Percentiles rank a stretch among this genome's conserved stretches.
Evolutionary conservation across 176 grass and related monocot genomes (phyloP).

Genomic region (Carex littledalei): DNA sequence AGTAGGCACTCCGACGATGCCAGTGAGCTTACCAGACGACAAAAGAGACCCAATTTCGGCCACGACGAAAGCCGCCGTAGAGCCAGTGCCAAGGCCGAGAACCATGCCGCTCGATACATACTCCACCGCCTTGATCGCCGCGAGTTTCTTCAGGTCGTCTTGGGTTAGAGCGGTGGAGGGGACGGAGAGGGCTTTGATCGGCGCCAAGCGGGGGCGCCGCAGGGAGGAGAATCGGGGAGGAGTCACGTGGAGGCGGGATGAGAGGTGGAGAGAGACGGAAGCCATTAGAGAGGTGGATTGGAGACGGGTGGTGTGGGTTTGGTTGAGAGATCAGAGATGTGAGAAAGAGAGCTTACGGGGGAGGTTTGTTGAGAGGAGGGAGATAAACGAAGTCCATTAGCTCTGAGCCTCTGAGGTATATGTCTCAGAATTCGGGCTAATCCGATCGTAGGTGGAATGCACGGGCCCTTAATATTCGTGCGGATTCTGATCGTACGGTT

Average conservation of each 20-base stretch:
- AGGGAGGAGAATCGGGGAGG: neutral
- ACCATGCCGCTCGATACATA: constrained; percentile 93
- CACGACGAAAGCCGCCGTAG: constrained; percentile 92
- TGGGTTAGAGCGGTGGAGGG: constrained; percentile 53
- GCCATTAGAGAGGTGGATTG: constrained; percentile 26
- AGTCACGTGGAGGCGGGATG: constrained; percentile 12
- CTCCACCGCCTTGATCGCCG: constrained; percentile 85
- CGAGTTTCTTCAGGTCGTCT: constrained; percentile 90
- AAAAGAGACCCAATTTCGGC: constrained; percentile 83
- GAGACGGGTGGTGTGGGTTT: constrained; percentile 18
- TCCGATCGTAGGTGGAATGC: too few relatives aligned
- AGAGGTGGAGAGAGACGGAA: constrained; percentile 35
- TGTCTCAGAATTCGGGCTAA: too few relatives aligned
- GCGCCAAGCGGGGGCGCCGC: constrained; percentile 5
- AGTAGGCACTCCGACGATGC: constrained; percentile 84
- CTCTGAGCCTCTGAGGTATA: too few relatives aligned
- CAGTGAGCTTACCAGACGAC: constrained; percentile 51
- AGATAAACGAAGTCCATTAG: too few relatives aligned
- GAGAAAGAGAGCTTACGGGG: constrained; percentile 12
- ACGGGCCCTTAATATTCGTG: too few relatives aligned
- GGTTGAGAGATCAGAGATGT: constrained; percentile 12
- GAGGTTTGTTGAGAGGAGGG: neutral
- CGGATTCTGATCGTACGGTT: too few relatives aligned
- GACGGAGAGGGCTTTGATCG: constrained; percentile 48
- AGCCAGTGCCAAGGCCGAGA: constrained; percentile 88